Evolutionary conservation across 306 rosid genomes (phyloP).

Genomic region (Fagus sylvatica): DNA sequence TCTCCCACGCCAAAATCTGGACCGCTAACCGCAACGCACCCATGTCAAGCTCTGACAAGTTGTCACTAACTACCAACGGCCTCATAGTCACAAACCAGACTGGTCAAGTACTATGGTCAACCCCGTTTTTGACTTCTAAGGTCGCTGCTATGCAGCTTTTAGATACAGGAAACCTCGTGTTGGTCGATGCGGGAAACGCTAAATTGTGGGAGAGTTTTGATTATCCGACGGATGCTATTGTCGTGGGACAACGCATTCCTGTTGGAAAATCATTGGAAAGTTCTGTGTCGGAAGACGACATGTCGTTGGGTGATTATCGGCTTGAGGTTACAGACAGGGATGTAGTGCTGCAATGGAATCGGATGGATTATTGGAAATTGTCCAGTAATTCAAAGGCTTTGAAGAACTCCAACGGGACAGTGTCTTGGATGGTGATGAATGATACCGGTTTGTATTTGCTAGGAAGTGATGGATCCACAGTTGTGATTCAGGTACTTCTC

Average conservation of each 20-base stretch:
- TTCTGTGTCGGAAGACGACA: conserved; percentile 40
- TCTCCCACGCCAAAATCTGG: conserved; percentile 72
- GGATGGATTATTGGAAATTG: conserved; percentile 76
- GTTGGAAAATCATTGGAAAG: conserved; percentile 51
- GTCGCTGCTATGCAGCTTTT: conserved; percentile 49
- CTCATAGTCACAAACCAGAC: conserved; percentile 38
- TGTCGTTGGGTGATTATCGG: conserved; percentile 54
- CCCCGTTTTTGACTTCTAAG: conserved; percentile 48
- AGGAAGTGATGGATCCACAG: conserved; percentile 49
- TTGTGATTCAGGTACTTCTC: conserved; percentile 42
- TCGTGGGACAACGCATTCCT: conserved; percentile 59
- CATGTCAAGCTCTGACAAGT: conserved; percentile 49
- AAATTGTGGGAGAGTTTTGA: conserved; percentile 88
- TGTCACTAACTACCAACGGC: conserved; percentile 56
- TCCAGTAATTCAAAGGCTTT: conserved; percentile 47
- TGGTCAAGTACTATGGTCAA: conserved; percentile 64
- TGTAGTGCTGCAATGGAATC: conserved; percentile 67
- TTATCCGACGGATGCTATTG: conserved; percentile 77
- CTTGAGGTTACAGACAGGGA: conserved; percentile 44
- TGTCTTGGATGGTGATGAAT: conserved; percentile 56
- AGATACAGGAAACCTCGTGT: conserved; percentile 71
- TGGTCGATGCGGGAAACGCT: conserved; percentile 54
- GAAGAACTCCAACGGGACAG: conserved; percentile 37
- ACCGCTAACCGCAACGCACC: conserved; percentile 66
- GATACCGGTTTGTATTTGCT: conserved; percentile 56